Evolutionary conservation across 2,329 filamentous ascomycete genomes (phyloP).

Genomic region (Pseudopyrenochaeta lycopersici): DNA sequence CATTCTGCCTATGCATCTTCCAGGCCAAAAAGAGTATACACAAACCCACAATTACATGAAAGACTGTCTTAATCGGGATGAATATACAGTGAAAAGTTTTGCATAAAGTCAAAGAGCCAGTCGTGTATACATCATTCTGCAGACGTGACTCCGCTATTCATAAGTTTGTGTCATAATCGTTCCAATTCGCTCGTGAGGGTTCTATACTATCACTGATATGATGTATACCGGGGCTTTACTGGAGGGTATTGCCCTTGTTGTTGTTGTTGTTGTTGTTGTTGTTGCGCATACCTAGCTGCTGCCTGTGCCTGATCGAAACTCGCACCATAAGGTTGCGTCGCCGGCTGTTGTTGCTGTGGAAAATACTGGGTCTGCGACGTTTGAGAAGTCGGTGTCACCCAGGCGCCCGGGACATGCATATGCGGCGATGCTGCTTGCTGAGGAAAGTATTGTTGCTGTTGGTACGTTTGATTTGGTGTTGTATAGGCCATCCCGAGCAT

Average conservation of each 20-base stretch:
- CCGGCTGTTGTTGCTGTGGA: conserved; percentile 29
- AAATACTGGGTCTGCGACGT: conserved; percentile 39
- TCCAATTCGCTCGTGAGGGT: background rate
- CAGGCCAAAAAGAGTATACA: too few relatives aligned
- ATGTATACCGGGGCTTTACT: too few relatives aligned
- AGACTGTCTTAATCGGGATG: too few relatives aligned
- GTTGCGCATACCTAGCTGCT: conserved; percentile 36
- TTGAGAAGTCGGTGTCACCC: conserved; percentile 37
- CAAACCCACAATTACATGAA: too few relatives aligned
- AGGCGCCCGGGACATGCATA: conserved; percentile 38
- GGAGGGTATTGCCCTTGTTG: conserved; percentile 24
- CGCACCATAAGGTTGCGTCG: conserved; percentile 42
- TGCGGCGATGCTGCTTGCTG: conserved; percentile 37
- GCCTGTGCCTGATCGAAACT: conserved; percentile 42
- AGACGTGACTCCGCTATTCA: too few relatives aligned
- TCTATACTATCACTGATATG: too few relatives aligned
- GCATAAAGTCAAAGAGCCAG: too few relatives aligned
- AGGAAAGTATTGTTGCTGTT: conserved; percentile 40
- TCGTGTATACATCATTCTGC: too few relatives aligned
- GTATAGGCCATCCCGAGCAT: conserved; percentile 39
- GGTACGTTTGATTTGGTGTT: conserved; percentile 37
- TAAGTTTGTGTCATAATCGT: background rate
- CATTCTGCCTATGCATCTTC: too few relatives aligned
- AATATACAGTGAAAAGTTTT: too few relatives aligned
- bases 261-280: conserved; percentile 30